Evolutionary conservation across 805 yeast species (phyloP).

Genomic region (Saccharomycopsis amapae): DNA sequence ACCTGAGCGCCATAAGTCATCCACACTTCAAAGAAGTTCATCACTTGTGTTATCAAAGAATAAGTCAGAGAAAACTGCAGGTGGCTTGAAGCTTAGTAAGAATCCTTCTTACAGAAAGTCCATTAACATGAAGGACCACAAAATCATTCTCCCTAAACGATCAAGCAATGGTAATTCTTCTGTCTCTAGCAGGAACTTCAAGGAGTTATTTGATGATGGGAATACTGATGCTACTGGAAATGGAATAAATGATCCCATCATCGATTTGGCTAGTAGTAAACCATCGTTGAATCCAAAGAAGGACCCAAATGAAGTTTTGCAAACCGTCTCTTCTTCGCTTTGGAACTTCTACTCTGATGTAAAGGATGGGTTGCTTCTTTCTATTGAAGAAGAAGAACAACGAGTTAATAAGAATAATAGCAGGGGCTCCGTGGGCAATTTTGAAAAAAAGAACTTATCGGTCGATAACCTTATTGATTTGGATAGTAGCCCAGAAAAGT

Average conservation of each 20-base stretch:
- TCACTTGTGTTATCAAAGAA: background rate
- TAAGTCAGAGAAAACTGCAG: background rate
- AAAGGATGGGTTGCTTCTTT: constrained; percentile 20
- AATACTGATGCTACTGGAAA: background rate
- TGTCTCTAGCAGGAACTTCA: background rate
- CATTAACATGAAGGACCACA: constrained; percentile 17
- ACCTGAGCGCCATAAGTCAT: background rate
- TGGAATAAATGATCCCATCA: constrained; percentile 16
- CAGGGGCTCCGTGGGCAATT: background rate
- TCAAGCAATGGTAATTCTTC: background rate
- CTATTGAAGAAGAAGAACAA: constrained; percentile 17
- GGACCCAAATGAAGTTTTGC: constrained; percentile 18
- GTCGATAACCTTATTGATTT: constrained; percentile 18
- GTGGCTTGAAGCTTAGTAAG: constrained; percentile 6
- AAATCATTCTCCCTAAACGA: constrained; percentile 16
- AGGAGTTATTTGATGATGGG: constrained; percentile 5
- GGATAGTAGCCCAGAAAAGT: constrained; percentile 21
- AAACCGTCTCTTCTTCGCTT: constrained; percentile 18
- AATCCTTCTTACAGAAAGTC: constrained; percentile 10
- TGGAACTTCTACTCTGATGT: constrained; percentile 21
- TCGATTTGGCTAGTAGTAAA: constrained; percentile 9
- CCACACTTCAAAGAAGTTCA: background rate
- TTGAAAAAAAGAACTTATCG: constrained; percentile 2
- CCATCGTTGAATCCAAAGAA: background rate
- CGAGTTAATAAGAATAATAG: background rate